Conservation (phyloP, 768 basidiomycete genomes). For the Podaxis carcinomalis region DNA sequence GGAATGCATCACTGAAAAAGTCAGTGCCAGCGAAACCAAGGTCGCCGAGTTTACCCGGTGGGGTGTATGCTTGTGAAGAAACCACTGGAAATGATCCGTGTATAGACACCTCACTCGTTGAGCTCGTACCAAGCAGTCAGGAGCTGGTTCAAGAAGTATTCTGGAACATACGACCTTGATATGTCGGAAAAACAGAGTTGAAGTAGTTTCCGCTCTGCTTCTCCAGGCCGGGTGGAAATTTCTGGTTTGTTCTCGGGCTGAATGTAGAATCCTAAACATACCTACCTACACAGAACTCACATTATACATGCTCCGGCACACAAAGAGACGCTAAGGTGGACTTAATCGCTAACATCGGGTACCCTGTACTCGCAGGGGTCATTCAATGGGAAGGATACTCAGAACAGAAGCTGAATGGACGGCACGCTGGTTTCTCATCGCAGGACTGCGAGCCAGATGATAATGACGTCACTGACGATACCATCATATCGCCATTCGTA, state of each 20-base stretch:
- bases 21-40: not conserved
- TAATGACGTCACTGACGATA: conserved; percentile 1
- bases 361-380: not conserved
- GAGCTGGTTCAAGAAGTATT: not conserved
- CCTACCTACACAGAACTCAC: not conserved
- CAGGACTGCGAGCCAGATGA: not conserved
- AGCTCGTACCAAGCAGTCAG: not conserved
- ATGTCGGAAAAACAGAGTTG: not conserved
- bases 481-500: not conserved
- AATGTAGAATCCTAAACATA: not conserved
- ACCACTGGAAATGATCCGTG: not conserved
- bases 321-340: not conserved
- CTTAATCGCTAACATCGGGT: not conserved
- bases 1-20: not conserved
- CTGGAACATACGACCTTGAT: not conserved
- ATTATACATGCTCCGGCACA: not conserved
- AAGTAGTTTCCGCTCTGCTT: not conserved
- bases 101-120: not conserved
- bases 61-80: not conserved
- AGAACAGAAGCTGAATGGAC: not conserved
- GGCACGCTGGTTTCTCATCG: not conserved
- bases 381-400: not conserved
- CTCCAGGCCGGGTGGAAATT: not conserved
- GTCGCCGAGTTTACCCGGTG: not conserved
- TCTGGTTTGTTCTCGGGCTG: no score